Conservation (phyloP, 768 basidiomycete genomes). For the Exsudoporus frostii region DNA sequence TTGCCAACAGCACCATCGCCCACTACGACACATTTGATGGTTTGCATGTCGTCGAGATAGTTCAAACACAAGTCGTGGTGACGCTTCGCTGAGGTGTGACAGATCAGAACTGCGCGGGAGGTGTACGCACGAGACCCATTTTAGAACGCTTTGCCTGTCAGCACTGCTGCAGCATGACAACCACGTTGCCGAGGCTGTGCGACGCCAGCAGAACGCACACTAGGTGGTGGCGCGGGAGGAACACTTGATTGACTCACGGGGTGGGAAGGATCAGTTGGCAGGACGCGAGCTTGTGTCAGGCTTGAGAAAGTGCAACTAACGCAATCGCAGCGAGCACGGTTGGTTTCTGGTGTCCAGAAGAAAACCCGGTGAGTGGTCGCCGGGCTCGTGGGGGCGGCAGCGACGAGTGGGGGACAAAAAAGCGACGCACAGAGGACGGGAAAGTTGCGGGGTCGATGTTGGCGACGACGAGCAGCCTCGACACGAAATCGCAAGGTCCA, state of each 20-base stretch:
- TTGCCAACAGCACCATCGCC: constrained; percentile 98
- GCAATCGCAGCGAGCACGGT: constrained; percentile 29
- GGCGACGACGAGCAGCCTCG: constrained; percentile 30
- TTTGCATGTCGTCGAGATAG: constrained; percentile 64
- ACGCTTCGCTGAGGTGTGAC: constrained; percentile 8
- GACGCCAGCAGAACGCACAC: constrained; percentile 9
- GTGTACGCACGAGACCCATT: constrained; percentile 26
- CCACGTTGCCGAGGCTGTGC: constrained; percentile 27
- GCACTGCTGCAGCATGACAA: constrained; percentile 31
- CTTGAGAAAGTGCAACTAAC: constrained; percentile 20
- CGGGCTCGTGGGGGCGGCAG: background rate
- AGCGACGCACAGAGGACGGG: constrained; percentile 17
- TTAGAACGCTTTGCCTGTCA: constrained; percentile 14
- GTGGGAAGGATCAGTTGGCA: constrained; percentile 11
- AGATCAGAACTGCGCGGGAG: constrained; percentile 20
- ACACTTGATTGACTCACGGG: constrained; percentile 20
- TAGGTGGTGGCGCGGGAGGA: constrained; percentile 2
- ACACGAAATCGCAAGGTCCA: constrained; percentile 26
- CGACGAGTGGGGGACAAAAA: background rate
- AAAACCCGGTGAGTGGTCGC: constrained; percentile 22
- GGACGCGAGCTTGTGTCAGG: constrained; percentile 21
- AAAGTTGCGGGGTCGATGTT: constrained; percentile 23
- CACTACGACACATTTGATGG: constrained; percentile 96
- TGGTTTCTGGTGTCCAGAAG: constrained; percentile 21
- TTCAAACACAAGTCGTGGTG: constrained; percentile 16